Evolutionary conservation across 2,329 filamentous ascomycete species (phyloP).

Genomic region (Fusarium sarcochroum): DNA sequence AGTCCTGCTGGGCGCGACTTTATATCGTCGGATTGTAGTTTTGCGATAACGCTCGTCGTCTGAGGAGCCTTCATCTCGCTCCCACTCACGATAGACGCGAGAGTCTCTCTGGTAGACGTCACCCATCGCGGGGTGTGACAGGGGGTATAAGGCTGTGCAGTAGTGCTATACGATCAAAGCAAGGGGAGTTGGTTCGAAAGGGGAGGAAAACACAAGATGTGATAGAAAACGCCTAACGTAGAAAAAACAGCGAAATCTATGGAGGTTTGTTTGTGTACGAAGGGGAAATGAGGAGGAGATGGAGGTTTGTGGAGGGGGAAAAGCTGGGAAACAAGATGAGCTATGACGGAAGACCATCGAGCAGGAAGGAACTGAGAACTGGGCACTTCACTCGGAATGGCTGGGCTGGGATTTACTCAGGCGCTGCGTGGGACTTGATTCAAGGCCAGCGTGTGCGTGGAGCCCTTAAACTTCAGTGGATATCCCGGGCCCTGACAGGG

Average conservation of each 20-base stretch:
- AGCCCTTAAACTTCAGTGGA: conserved; percentile 34
- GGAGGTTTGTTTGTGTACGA: conserved; percentile 24
- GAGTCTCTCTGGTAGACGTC: conserved; percentile 53
- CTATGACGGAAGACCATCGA: conserved; percentile 47
- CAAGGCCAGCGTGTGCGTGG: conserved; percentile 31
- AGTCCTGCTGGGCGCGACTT: conserved; percentile 60
- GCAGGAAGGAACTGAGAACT: conserved; percentile 30
- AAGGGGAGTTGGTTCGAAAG: conserved; percentile 3
- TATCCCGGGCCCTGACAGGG: conserved; percentile 17
- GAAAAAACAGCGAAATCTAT: conserved; percentile 40
- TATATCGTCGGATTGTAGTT: conserved; percentile 68
- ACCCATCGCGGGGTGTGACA: conserved; percentile 52
- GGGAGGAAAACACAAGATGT: conserved; percentile 6
- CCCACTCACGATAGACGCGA: conserved; percentile 54
- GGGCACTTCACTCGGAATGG: conserved; percentile 26
- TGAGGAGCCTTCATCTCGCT: conserved; percentile 52
- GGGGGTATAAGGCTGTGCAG: conserved; percentile 32
- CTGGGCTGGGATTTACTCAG: conserved; percentile 18
- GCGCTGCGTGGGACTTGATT: conserved; percentile 15
- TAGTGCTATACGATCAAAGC: conserved; percentile 25
- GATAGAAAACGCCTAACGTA: conserved; percentile 37
- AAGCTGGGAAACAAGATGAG: conserved; percentile 33
- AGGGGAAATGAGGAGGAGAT: conserved; percentile 22
- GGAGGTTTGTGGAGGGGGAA: conserved; percentile 30
- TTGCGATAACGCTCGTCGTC: conserved; percentile 63